Evolutionary conservation across 2,329 filamentous ascomycete genomes (phyloP).

Genomic region (Cordyceps javanica): DNA sequence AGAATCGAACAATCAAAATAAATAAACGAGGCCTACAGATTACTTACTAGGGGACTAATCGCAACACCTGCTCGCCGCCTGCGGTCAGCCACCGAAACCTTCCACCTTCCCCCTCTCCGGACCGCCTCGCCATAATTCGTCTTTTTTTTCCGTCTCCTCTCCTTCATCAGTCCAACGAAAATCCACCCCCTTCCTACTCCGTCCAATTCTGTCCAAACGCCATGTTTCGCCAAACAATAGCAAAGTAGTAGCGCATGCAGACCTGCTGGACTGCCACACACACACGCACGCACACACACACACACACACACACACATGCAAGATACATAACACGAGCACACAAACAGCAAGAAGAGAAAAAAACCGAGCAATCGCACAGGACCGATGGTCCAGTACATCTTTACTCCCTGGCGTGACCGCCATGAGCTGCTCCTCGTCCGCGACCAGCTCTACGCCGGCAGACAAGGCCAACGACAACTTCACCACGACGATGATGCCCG

Average conservation of each 20-base stretch:
- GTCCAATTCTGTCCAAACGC: neutral
- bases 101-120: no score
- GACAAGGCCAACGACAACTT: conserved; percentile 8
- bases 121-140: neutral
- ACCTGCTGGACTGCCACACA: no score
- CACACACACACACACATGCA: no score
- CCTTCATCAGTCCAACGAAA: neutral
- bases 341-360: no score
- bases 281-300: no score
- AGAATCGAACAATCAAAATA: neutral
- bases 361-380: neutral
- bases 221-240: neutral
- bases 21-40: no score
- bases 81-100: neutral
- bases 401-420: conserved; percentile 66
- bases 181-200: no score
- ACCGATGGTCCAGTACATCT: conserved; percentile 62
- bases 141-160: neutral
- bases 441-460: conserved; percentile 51
- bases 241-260: neutral
- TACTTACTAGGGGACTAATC: neutral
- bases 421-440: conserved; percentile 61
- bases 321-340: neutral
- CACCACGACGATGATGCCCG: conserved; percentile 15
- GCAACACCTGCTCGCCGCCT: neutral